Conservation (phyloP, 768 basidiomycete species). For the Termitomyces heimii region DNA sequence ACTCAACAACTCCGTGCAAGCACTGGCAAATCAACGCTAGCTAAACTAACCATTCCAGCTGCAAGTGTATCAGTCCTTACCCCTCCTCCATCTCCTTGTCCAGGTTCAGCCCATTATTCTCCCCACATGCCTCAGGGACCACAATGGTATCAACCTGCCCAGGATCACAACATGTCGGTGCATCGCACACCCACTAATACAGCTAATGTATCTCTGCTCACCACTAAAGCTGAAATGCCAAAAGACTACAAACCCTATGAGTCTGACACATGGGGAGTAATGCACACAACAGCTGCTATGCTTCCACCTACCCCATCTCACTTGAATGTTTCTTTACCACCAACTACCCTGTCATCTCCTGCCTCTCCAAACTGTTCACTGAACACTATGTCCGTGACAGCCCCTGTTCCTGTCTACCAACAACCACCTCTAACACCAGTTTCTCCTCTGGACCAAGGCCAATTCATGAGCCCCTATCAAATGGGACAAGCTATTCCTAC, state of each 20-base stretch:
- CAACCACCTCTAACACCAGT: neutral
- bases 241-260: neutral
- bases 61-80: neutral
- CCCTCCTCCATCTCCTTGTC: neutral
- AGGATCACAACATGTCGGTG: neutral
- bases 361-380: neutral
- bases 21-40: neutral
- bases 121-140: neutral
- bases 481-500: neutral
- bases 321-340: neutral
- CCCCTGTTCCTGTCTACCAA: neutral
- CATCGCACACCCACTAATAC: slow-evolving; percentile 9
- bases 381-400: neutral
- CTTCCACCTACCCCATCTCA: neutral
- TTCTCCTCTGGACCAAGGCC: neutral
- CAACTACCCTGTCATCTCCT: neutral
- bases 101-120: neutral
- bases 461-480: neutral
- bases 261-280: neutral
- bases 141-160: slow-evolving; percentile 8
- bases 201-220: neutral
- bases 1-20: slow-evolving; percentile 16
- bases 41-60: neutral
- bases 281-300: neutral
- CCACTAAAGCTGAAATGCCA: neutral